These are phyloP conservation scores for Juncus inflexus DNA, from an alignment of 176 grass and related monocot species.

Conservation along the genomic window DNA sequence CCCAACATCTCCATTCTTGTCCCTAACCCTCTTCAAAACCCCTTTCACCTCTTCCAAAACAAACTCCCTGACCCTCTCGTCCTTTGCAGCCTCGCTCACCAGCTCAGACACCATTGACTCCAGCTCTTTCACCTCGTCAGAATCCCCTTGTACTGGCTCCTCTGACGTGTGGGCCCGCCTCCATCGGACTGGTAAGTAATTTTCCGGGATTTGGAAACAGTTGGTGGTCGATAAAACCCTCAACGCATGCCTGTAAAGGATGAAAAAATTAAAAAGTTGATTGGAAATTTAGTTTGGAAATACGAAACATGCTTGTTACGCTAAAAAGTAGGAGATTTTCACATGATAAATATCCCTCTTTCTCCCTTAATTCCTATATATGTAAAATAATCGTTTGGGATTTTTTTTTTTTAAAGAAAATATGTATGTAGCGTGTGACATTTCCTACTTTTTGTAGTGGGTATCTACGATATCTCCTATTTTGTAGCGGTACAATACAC, in stretches of 20 bases:
- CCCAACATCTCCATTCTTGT: not conserved
- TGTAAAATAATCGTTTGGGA: too few species aligned
- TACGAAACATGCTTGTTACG: not conserved
- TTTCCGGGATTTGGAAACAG: conserved; percentile 57
- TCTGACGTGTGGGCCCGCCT: conserved; percentile 18
- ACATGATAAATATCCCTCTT: too few species aligned
- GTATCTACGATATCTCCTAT: too few species aligned
- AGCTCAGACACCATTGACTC: conserved; percentile 45
- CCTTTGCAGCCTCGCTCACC: conserved; percentile 48
- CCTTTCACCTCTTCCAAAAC: conserved; percentile 38
- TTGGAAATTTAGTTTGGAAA: not conserved
- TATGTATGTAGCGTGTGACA: too few species aligned
- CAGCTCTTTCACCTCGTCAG: conserved; percentile 32
- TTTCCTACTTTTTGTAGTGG: too few species aligned
- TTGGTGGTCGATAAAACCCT: conserved; percentile 40
- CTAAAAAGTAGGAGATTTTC: too few species aligned
- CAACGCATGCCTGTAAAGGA: conserved; percentile 37
- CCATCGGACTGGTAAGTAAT: conserved; percentile 54
- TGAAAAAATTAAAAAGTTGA: not conserved
- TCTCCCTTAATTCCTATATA: too few species aligned
- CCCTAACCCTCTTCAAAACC: conserved; percentile 50
- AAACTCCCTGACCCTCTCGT: conserved; percentile 48
- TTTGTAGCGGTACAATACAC: too few species aligned
- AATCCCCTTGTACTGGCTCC: conserved; percentile 24
- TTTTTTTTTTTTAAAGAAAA: too few species aligned